These are phyloP conservation scores for Iberis pinnata DNA, from an alignment of 345 rosid species.

Conservation along the genomic window DNA sequence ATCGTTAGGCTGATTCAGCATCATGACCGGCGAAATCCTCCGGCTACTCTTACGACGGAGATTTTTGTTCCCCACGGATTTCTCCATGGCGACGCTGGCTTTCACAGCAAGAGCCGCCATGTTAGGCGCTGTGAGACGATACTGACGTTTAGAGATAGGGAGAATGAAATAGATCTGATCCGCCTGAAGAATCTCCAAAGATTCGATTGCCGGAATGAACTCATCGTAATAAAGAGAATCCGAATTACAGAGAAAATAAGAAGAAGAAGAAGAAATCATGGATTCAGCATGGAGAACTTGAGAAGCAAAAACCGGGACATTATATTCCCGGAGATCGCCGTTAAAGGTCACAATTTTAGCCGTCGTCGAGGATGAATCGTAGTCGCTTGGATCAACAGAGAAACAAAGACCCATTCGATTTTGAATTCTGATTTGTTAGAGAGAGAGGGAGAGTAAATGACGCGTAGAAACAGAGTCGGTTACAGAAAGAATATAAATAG, in stretches of 20 bases:
- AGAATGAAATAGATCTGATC: constrained; percentile 68
- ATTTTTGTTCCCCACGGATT: constrained; percentile 20
- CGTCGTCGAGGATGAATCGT: constrained; percentile 27
- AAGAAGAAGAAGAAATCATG: constrained; percentile 25
- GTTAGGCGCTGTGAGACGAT: constrained; percentile 52
- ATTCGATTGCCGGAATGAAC: constrained; percentile 43
- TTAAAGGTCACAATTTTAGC: constrained; percentile 57
- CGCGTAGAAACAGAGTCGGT: too few relatives aligned
- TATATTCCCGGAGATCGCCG: constrained; percentile 59
- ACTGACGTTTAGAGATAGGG: constrained; percentile 54
- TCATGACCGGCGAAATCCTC: constrained; percentile 53
- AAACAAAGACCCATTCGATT: too few relatives aligned
- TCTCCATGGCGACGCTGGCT: constrained; percentile 70
- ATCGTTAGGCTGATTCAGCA: constrained; percentile 23
- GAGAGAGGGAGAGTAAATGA: too few relatives aligned
- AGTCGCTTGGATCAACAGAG: too few relatives aligned
- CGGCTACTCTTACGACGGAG: constrained; percentile 36
- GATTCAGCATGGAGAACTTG: constrained; percentile 42
- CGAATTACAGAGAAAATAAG: constrained; percentile 52
- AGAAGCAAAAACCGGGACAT: constrained; percentile 43
- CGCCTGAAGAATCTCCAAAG: constrained; percentile 33
- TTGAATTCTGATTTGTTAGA: too few relatives aligned
- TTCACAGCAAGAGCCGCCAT: constrained; percentile 95
- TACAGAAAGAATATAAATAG: too few relatives aligned
- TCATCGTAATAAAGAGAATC: constrained; percentile 60